Evolutionary conservation across 108 stramenopile genomes (phyloP).

Genomic region (Phaeodactylum tricornutum): DNA sequence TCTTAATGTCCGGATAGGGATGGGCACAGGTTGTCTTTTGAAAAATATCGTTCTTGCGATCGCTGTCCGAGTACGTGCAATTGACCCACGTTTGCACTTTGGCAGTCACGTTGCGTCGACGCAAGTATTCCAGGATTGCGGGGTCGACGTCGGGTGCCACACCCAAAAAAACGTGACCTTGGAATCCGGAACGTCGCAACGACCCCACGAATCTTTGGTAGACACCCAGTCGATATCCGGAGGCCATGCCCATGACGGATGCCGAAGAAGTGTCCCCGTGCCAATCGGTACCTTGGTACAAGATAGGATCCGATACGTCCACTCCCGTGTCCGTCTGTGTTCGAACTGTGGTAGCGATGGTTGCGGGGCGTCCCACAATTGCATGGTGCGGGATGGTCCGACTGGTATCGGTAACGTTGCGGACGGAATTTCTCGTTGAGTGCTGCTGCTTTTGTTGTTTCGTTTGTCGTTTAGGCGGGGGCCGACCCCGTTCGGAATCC

Average conservation of each 20-base stretch:
- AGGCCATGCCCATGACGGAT: constrained; percentile 40
- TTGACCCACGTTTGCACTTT: constrained; percentile 8
- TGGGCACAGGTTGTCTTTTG: constrained; percentile 23
- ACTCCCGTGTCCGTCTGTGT: constrained; percentile 5
- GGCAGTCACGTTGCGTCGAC: constrained; percentile 39
- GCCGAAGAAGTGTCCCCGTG: constrained; percentile 11
- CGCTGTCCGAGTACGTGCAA: constrained; percentile 12
- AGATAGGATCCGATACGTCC: constrained; percentile 6
- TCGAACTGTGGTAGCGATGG: background rate
- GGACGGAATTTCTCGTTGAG: too few species aligned
- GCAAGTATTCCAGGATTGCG: constrained; percentile 25
- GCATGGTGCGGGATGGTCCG: too few species aligned
- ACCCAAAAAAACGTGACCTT: constrained; percentile 61
- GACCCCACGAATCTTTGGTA: constrained; percentile 53
- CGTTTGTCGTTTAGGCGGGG: too few species aligned
- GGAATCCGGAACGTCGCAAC: constrained; percentile 49
- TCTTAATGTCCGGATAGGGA: constrained; percentile 36
- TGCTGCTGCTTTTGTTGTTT: too few species aligned
- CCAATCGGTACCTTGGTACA: constrained; percentile 1
- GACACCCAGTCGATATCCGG: constrained; percentile 19
- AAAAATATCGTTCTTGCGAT: constrained; percentile 1
- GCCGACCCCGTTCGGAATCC: too few species aligned
- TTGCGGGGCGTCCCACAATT: too few species aligned
- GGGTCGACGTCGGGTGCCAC: constrained; percentile 19
- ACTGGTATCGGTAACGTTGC: too few species aligned